Evolutionary conservation across 2,329 filamentous ascomycete species (phyloP).

Genomic region (Penicillium vulpinum): DNA sequence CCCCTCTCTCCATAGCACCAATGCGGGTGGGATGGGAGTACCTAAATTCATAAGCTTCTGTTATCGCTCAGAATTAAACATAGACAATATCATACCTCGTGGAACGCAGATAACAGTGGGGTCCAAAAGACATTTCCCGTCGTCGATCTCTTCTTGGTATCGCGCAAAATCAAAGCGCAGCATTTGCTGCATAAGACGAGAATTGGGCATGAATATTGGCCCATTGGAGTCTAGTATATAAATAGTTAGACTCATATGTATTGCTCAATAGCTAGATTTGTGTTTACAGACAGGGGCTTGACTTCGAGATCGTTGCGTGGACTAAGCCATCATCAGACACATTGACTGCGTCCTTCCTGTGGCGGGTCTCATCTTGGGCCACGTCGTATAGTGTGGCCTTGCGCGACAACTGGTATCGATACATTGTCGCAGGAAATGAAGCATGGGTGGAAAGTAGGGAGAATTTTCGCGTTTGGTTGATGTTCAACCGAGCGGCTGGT

Average conservation of each 20-base stretch:
- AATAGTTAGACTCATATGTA: background rate
- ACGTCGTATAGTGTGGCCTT: slow-evolving; percentile 9
- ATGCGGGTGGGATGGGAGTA: slow-evolving; percentile 3
- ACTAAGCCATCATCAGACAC: slow-evolving; percentile 6
- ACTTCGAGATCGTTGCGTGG: slow-evolving; percentile 5
- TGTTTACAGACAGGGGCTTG: slow-evolving; percentile 7
- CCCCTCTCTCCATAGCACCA: slow-evolving; percentile 9
- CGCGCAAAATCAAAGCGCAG: slow-evolving; percentile 8
- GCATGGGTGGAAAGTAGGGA: slow-evolving; percentile 7
- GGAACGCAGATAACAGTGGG: slow-evolving; percentile 4
- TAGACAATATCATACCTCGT: background rate
- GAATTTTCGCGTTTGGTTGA: slow-evolving; percentile 1
- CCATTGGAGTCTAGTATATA: slow-evolving; percentile 6
- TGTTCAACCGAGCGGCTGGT: slow-evolving; percentile 5
- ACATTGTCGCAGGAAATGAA: slow-evolving; percentile 9
- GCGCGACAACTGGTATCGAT: slow-evolving; percentile 6
- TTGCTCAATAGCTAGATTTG: background rate
- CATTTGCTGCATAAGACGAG: slow-evolving; percentile 12
- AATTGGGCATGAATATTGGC: slow-evolving; percentile 10
- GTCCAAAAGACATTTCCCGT: slow-evolving; percentile 2
- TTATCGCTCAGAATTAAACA: background rate
- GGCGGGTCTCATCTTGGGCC: slow-evolving; percentile 6
- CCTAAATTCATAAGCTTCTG: background rate
- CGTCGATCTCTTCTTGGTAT: slow-evolving; percentile 5
- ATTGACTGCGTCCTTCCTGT: slow-evolving; percentile 6